phyloP scores from a whole-genome alignment of 78 protist genomes.

The Tieghemostelium lacteum region DNA sequence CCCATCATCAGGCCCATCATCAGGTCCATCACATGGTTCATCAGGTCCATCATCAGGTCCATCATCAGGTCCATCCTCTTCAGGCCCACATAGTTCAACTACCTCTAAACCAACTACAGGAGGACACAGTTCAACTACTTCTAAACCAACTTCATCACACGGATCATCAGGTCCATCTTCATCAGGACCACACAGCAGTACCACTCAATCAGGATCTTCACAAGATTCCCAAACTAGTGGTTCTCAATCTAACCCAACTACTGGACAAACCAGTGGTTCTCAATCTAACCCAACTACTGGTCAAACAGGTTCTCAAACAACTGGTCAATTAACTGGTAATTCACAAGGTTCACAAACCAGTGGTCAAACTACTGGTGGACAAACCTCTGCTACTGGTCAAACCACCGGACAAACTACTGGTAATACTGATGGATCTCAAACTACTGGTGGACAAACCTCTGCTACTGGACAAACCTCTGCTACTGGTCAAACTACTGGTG shows the following conservation, averaged over 20 bases:
- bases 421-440: background rate
- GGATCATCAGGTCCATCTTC: background rate
- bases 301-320: background rate
- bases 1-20: background rate
- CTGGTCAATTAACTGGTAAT: constrained; percentile 8
- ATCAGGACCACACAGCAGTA: background rate
- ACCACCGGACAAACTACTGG: constrained; percentile 33
- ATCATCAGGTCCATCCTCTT: constrained; percentile 10
- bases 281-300: background rate
- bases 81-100: constrained; percentile 16
- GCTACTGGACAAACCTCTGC: background rate
- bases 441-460: background rate
- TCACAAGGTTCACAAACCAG: background rate
- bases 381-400: constrained; percentile 1
- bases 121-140: constrained; percentile 5
- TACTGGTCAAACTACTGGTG: background rate
- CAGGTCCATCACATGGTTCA: no score
- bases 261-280: constrained; percentile 20
- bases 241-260: constrained; percentile 2
- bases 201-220: background rate
- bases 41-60: constrained; percentile 1
- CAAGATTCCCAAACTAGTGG: constrained; percentile 22
- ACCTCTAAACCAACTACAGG: background rate
- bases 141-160: background rate
- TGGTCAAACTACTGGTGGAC: background rate